These are phyloP conservation scores for Camillea tinctor DNA, from an alignment of 2,329 filamentous ascomycete genomes.

Conservation along the genomic window DNA sequence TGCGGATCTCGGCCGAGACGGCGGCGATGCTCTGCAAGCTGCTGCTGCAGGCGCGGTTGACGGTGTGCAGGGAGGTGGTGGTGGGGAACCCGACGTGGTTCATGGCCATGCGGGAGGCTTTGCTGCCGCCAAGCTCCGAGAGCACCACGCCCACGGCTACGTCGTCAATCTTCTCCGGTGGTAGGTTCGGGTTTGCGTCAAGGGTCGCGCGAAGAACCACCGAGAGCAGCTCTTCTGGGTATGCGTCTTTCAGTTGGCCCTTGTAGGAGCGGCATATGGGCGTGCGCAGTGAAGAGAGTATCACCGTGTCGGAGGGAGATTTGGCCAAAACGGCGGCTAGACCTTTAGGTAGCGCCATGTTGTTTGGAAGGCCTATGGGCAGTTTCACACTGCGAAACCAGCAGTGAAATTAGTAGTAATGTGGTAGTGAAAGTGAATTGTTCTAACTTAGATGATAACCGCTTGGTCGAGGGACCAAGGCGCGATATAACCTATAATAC, in stretches of 20 bases:
- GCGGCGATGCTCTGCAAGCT: slow-evolving; percentile 74
- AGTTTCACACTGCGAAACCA: too few species aligned
- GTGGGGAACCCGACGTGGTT: slow-evolving; percentile 77
- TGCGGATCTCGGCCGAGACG: slow-evolving; percentile 73
- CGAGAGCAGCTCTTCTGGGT: slow-evolving; percentile 84
- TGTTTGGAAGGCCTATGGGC: background rate
- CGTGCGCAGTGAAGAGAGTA: slow-evolving; percentile 87
- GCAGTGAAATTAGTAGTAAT: too few species aligned
- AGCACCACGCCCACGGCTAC: slow-evolving; percentile 86
- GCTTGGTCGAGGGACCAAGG: too few species aligned
- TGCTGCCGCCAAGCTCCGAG: slow-evolving; percentile 84
- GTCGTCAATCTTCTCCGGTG: slow-evolving; percentile 70
- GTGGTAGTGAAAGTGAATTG: too few species aligned
- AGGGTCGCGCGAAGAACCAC: slow-evolving; percentile 66
- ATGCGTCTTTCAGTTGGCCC: slow-evolving; percentile 80
- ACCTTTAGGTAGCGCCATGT: slow-evolving; percentile 60
- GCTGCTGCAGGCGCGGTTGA: slow-evolving; percentile 83
- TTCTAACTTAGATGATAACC: too few species aligned
- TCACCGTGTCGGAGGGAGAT: slow-evolving; percentile 76
- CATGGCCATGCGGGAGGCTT: slow-evolving; percentile 88
- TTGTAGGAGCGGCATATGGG: slow-evolving; percentile 82
- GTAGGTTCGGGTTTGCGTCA: slow-evolving; percentile 68
- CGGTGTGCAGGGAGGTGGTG: slow-evolving; percentile 75
- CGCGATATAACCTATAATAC: too few species aligned
- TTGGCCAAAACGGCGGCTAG: slow-evolving; percentile 76